Percentiles rank a stretch among this genome's conserved stretches.
phyloP scores from a whole-genome alignment of 208 protist species.

The Trypanosoma boissoni region DNA sequence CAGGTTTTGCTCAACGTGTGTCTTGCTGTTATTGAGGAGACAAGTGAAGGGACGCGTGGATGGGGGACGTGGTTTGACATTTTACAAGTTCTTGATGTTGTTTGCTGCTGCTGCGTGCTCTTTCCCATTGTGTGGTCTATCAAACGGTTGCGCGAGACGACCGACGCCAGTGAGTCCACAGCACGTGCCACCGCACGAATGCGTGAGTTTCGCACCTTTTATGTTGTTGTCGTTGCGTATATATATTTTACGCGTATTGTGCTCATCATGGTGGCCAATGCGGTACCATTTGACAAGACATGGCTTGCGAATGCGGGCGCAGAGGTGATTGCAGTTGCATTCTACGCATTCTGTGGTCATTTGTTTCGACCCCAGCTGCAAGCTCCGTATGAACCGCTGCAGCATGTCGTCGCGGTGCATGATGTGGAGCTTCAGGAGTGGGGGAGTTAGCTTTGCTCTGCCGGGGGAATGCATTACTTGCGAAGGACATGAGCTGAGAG shows the following conservation, averaged over 20 bases:
- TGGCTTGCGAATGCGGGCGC: slow-evolving; percentile 18
- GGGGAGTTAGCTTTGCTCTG: not conserved
- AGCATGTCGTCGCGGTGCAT: not conserved
- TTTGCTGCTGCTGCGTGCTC: slow-evolving; percentile 79
- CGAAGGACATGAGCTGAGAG: too few relatives aligned
- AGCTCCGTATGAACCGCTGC: slow-evolving; percentile 19
- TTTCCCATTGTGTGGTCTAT: slow-evolving; percentile 80
- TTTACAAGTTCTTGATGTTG: slow-evolving; percentile 57
- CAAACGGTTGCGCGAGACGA: slow-evolving; percentile 34
- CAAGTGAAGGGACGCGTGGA: slow-evolving; percentile 36
- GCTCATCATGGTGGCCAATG: slow-evolving; percentile 40
- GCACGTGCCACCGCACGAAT: slow-evolving; percentile 42
- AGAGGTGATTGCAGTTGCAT: slow-evolving; percentile 25
- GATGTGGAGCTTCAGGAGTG: slow-evolving; percentile 5
- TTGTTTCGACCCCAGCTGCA: slow-evolving; percentile 17
- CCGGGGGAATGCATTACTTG: not conserved
- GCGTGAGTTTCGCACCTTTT: slow-evolving; percentile 73
- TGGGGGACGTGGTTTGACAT: slow-evolving; percentile 54
- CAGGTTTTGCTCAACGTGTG: slow-evolving; percentile 80
- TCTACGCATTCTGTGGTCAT: slow-evolving; percentile 22
- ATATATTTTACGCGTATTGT: slow-evolving; percentile 88
- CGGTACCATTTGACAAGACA: slow-evolving; percentile 34
- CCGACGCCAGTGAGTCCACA: slow-evolving; percentile 28
- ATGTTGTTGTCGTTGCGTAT: slow-evolving; percentile 72
- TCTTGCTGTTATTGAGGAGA: slow-evolving; percentile 66